A percentile compares a stretch with the other conserved stretches of the same genome.
phyloP scores from a whole-genome alignment of 306 rosid genomes.

The Prunus fruticosa region DNA sequence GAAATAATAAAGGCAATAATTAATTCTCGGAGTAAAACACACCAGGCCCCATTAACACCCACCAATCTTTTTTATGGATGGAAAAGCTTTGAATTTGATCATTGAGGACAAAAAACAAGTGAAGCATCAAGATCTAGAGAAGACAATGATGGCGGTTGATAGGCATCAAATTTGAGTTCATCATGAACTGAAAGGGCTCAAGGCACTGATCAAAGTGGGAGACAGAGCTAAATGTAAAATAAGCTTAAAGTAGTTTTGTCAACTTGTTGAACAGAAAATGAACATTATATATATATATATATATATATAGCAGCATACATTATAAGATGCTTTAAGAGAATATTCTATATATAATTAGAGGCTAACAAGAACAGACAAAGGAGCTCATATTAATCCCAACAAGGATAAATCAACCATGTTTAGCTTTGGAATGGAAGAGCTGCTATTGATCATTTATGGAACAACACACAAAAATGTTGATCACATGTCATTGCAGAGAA shows the following conservation, averaged over 20 bases:
- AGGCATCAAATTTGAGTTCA: neutral
- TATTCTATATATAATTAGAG: neutral
- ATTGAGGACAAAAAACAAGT: slow-evolving; percentile 13
- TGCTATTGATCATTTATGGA: neutral
- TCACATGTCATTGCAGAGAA: too few relatives aligned
- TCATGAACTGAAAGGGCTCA: neutral
- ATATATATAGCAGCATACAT: neutral
- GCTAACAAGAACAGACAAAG: neutral
- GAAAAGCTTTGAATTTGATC: neutral
- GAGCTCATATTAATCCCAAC: neutral
- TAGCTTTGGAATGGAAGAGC: neutral
- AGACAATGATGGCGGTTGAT: neutral
- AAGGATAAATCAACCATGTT: too few relatives aligned
- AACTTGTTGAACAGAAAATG: neutral
- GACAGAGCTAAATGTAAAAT: neutral
- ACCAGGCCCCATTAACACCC: slow-evolving; percentile 8
- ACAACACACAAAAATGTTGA: too few relatives aligned
- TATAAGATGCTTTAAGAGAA: neutral
- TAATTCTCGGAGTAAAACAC: neutral
- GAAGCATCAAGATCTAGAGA: slow-evolving; percentile 14
- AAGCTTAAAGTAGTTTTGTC: neutral
- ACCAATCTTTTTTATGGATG: neutral
- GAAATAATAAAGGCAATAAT: slow-evolving; percentile 3
- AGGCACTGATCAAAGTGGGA: slow-evolving; percentile 1
- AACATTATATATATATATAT: neutral